A percentile compares a stretch with the other conserved stretches of the same genome.
These are phyloP conservation scores for Artemisia annua DNA, from an alignment of 129 eudicot species.

Conservation along the genomic window DNA sequence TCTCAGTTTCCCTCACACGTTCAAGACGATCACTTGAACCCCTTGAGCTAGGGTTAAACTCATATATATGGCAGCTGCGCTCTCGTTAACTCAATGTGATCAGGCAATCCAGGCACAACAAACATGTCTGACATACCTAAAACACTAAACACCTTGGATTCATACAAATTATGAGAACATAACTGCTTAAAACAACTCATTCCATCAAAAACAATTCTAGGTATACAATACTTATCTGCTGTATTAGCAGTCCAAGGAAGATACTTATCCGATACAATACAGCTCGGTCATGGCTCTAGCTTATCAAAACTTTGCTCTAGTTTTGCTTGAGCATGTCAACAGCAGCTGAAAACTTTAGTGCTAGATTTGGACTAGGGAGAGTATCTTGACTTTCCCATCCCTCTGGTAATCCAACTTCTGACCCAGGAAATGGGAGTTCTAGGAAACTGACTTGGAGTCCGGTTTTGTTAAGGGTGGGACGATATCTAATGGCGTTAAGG, in stretches of 20 bases:
- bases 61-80: conserved; percentile 38
- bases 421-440: conserved; percentile 33
- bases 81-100: conserved; percentile 44
- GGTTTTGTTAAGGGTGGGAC: not conserved
- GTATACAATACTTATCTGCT: conserved; percentile 51
- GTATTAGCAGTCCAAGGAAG: conserved; percentile 44
- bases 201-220: conserved; percentile 57
- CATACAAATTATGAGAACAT: conserved; percentile 39
- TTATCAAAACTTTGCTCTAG: conserved; percentile 33
- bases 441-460: not conserved
- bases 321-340: conserved; percentile 21
- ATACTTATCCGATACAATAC: conserved; percentile 44
- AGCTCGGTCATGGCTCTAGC: conserved; percentile 33
- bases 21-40: not conserved
- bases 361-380: conserved; percentile 30
- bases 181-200: conserved; percentile 54
- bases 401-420: conserved; percentile 55
- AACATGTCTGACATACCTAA: conserved; percentile 36
- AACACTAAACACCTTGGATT: conserved; percentile 21
- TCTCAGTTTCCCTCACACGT: conserved; percentile 24
- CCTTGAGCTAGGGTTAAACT: conserved; percentile 18
- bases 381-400: conserved; percentile 55
- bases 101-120: conserved; percentile 56
- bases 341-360: conserved; percentile 16
- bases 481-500: not conserved